phyloP scores from a whole-genome alignment of 2,329 filamentous ascomycete genomes.

The Emericellopsis cladophorae region DNA sequence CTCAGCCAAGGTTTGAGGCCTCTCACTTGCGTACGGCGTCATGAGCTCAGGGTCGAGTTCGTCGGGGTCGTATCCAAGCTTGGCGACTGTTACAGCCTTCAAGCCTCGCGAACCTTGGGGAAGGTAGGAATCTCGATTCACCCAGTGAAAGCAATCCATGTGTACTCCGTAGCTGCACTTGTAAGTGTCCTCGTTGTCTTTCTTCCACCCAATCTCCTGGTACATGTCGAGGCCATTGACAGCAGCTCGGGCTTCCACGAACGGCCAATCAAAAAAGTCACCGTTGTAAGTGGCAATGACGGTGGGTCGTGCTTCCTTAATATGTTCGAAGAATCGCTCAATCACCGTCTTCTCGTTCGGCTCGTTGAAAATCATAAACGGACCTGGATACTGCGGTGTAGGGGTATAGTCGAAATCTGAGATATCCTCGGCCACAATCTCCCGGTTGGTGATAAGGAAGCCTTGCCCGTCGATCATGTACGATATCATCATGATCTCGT shows the following conservation, averaged over 20 bases:
- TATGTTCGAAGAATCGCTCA: slow-evolving; percentile 87
- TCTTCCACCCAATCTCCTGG: slow-evolving; percentile 91
- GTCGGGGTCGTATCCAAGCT: slow-evolving; percentile 95
- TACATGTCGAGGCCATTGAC: slow-evolving; percentile 99
- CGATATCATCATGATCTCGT: slow-evolving; percentile 99
- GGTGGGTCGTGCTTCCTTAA: slow-evolving; percentile 87
- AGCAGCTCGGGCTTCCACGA: slow-evolving; percentile 86
- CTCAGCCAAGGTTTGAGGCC: slow-evolving; percentile 87
- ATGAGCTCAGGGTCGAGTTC: slow-evolving; percentile 96
- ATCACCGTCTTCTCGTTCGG: slow-evolving; percentile 79
- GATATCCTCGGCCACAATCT: slow-evolving; percentile 96
- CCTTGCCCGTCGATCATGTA: slow-evolving; percentile 99
- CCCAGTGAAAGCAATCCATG: slow-evolving; percentile 99
- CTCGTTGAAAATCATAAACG: slow-evolving; percentile 98
- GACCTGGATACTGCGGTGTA: slow-evolving; percentile 87
- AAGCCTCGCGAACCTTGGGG: slow-evolving; percentile 94
- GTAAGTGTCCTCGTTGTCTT: slow-evolving; percentile 91
- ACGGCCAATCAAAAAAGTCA: slow-evolving; percentile 99
- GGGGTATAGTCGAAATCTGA: slow-evolving; percentile 97
- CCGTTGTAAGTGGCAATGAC: slow-evolving; percentile 99
- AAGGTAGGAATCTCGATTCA: slow-evolving; percentile 95
- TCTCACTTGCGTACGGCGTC: slow-evolving; percentile 81
- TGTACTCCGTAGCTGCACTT: slow-evolving; percentile 93
- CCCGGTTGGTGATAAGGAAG: slow-evolving; percentile 93
- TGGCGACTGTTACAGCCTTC: slow-evolving; percentile 95